Evolutionary conservation across 2,329 filamentous ascomycete species (phyloP).

Genomic region (Penicillium nordicum): DNA sequence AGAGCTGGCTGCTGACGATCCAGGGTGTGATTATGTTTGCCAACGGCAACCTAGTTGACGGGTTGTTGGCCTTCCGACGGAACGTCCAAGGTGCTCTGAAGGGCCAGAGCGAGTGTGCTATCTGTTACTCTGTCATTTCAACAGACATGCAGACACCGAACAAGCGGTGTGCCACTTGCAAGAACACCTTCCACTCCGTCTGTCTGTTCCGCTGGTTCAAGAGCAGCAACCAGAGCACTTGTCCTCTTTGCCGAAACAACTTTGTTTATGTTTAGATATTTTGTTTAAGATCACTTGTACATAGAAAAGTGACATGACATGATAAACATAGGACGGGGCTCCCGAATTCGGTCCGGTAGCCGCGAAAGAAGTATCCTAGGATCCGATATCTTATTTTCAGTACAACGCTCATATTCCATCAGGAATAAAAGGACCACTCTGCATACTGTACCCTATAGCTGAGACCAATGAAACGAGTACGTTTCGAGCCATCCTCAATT

Average conservation of each 20-base stretch:
- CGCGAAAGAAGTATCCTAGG: background rate
- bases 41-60: constrained; percentile 84
- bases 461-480: background rate
- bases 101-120: constrained; percentile 91
- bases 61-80: constrained; percentile 75
- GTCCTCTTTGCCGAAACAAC: constrained; percentile 86
- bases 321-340: background rate
- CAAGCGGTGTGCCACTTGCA: constrained; percentile 88
- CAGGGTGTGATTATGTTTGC: constrained; percentile 93
- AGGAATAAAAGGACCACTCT: background rate
- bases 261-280: constrained; percentile 58
- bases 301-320: constrained; percentile 16
- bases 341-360: background rate
- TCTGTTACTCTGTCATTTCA: constrained; percentile 93
- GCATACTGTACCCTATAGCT: background rate
- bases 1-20: constrained; percentile 80
- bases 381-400: background rate
- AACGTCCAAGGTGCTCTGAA: constrained; percentile 87
- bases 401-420: background rate
- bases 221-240: constrained; percentile 85
- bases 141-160: constrained; percentile 85
- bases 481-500: constrained; percentile 1
- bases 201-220: constrained; percentile 98
- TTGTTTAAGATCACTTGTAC: constrained; percentile 1
- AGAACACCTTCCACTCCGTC: constrained; percentile 83